These are phyloP conservation scores for Lippia alba DNA, from an alignment of 305 asterid genomes.

Conservation along the genomic window DNA sequence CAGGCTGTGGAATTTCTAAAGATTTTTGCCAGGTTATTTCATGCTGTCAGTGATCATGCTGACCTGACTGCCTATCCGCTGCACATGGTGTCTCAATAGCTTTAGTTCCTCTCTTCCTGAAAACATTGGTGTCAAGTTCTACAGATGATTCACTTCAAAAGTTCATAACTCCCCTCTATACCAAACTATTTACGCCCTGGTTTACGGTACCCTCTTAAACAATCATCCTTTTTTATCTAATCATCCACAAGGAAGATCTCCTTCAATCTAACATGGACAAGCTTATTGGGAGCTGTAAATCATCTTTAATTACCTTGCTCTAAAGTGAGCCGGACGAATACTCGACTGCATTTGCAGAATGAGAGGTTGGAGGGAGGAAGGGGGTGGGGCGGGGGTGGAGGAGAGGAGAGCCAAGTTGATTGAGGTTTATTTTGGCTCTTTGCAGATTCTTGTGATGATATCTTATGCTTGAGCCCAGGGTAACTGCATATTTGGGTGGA, in stretches of 20 bases:
- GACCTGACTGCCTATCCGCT: conserved; percentile 19
- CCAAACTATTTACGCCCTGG: conserved; percentile 10
- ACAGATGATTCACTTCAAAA: conserved; percentile 21
- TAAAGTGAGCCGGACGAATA: background rate
- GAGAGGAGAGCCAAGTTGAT: background rate
- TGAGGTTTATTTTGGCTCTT: conserved; percentile 13
- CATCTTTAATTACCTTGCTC: background rate
- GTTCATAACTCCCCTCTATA: no score
- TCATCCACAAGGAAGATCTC: conserved; percentile 19
- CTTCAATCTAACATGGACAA: conserved; percentile 14
- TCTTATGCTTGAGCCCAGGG: conserved; percentile 20
- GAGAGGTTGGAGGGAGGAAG: background rate
- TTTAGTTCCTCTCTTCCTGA: conserved; percentile 32
- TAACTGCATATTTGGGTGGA: background rate
- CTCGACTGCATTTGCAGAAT: conserved; percentile 9
- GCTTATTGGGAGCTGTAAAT: conserved; percentile 13
- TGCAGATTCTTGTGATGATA: conserved; percentile 4
- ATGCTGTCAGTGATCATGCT: conserved; percentile 28
- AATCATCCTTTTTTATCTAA: conserved; percentile 12
- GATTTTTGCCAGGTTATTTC: conserved; percentile 36
- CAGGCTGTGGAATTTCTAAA: conserved; percentile 39
- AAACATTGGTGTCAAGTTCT: conserved; percentile 23
- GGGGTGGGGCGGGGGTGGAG: no score
- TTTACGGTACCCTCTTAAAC: conserved; percentile 23
- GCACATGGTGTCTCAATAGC: conserved; percentile 24